Evolutionary conservation across 169 alveolate genomes (phyloP).

Genomic region (Plasmodium malariae): DNA sequence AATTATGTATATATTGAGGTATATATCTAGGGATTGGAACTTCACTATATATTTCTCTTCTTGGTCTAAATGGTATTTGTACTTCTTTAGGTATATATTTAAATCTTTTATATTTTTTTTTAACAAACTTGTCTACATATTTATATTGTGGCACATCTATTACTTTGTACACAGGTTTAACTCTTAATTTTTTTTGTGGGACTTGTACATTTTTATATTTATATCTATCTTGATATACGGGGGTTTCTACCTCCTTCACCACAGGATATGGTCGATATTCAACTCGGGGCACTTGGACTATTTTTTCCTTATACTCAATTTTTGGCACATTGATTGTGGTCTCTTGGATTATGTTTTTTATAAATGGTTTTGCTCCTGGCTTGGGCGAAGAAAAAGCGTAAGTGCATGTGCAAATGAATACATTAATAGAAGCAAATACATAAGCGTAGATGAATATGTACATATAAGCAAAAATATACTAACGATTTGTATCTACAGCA

Average conservation of each 20-base stretch:
- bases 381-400: neutral
- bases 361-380: conserved; percentile 21
- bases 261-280: conserved; percentile 70
- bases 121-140: conserved; percentile 68
- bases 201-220: conserved; percentile 63
- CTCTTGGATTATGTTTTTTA: conserved; percentile 74
- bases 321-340: conserved; percentile 73
- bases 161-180: conserved; percentile 71
- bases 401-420: neutral
- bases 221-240: conserved; percentile 60
- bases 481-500: no score
- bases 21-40: conserved; percentile 72
- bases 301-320: conserved; percentile 53
- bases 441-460: neutral
- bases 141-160: conserved; percentile 65
- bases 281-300: conserved; percentile 61
- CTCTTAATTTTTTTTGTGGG: conserved; percentile 45
- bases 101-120: conserved; percentile 70
- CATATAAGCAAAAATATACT: no score
- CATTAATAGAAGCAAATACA: neutral
- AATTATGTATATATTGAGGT: conserved; percentile 30
- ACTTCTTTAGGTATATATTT: conserved; percentile 72
- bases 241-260: conserved; percentile 62
- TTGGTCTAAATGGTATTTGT: conserved; percentile 76
- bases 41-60: conserved; percentile 75